These are phyloP conservation scores for Chlamydomonas urium DNA, from an alignment of 139 green algal genomes.

Conservation along the genomic window DNA sequence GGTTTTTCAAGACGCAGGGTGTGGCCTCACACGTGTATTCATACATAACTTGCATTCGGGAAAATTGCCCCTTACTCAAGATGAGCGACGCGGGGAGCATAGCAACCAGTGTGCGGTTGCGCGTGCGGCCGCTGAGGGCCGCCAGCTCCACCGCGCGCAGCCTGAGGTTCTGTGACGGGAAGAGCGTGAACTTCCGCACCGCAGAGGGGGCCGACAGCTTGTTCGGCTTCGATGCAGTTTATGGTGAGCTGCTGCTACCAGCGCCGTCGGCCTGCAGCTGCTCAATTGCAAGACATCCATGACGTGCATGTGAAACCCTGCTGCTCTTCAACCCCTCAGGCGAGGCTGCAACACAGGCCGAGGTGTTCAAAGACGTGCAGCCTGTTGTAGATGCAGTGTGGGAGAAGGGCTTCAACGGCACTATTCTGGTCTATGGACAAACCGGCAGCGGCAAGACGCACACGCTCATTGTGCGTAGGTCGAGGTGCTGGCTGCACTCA, in stretches of 20 bases:
- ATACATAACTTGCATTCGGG: background rate
- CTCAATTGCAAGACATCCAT: background rate
- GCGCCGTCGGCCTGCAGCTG: background rate
- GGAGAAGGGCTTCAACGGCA: slow-evolving; percentile 3
- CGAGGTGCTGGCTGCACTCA: background rate
- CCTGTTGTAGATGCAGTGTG: background rate
- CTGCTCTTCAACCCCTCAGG: background rate
- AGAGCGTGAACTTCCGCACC: background rate
- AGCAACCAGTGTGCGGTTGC: background rate
- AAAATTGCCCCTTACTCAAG: background rate
- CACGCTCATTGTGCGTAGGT: background rate
- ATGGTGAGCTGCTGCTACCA: background rate
- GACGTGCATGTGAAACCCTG: background rate
- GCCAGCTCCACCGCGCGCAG: background rate
- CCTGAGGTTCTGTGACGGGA: background rate
- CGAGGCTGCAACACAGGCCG: background rate
- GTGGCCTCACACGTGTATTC: no score
- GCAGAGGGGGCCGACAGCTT: background rate
- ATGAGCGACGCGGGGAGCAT: background rate
- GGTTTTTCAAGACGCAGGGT: background rate
- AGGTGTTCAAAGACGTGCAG: background rate
- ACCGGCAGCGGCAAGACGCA: slow-evolving; percentile 7
- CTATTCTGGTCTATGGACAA: background rate
- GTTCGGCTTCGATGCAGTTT: slow-evolving; percentile 6
- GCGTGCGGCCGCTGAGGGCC: background rate